Conservation (phyloP, 2,329 filamentous ascomycete genomes). For the Apiospora pterosperma region DNA sequence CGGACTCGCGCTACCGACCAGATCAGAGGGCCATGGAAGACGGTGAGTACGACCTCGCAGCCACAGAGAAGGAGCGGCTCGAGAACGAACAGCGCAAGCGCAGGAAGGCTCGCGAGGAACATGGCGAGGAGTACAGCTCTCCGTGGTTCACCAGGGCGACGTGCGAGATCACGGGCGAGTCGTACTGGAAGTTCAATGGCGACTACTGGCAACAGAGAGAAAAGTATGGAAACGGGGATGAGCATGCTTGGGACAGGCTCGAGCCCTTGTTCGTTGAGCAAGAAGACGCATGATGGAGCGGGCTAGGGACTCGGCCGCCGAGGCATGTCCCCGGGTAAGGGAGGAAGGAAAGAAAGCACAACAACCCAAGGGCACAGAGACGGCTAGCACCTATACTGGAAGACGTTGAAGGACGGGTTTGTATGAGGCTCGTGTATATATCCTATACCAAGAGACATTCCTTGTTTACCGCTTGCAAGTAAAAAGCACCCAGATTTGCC, state of each 20-base stretch:
- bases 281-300: not conserved
- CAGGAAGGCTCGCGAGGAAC: slow-evolving; percentile 67
- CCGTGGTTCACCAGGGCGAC: slow-evolving; percentile 77
- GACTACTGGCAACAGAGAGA: slow-evolving; percentile 81
- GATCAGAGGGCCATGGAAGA: slow-evolving; percentile 99
- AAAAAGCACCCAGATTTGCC: not conserved
- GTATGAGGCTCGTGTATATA: not conserved
- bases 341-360: not conserved
- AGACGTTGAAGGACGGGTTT: not conserved
- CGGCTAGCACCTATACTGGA: not conserved
- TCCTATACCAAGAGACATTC: slow-evolving; percentile 1
- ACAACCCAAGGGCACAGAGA: not conserved
- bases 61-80: slow-evolving; percentile 87
- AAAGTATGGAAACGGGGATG: slow-evolving; percentile 57
- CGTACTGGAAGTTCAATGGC: slow-evolving; percentile 85
- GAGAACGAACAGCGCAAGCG: slow-evolving; percentile 87
- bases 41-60: slow-evolving; percentile 92
- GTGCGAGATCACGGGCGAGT: slow-evolving; percentile 79
- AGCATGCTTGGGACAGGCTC: not conserved
- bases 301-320: not conserved
- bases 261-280: slow-evolving; percentile 2
- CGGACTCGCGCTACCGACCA: slow-evolving; percentile 86
- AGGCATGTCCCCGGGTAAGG: not conserved
- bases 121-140: slow-evolving; percentile 77
- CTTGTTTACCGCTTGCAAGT: not conserved